phyloP scores from a whole-genome alignment of 306 rosid genomes.

The Mimosa pudica region DNA sequence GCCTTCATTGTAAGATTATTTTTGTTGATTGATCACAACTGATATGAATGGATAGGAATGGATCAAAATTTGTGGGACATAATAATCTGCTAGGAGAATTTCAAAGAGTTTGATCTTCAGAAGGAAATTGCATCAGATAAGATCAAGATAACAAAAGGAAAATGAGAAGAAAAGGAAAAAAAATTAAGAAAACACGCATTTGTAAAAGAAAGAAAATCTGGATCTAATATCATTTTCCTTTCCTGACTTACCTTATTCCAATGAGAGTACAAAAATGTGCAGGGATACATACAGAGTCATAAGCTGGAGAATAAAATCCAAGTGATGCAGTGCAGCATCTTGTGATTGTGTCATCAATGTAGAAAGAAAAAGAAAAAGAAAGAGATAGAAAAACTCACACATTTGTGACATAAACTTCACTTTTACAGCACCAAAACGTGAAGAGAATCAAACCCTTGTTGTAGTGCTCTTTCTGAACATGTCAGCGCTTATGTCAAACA shows the following conservation, averaged over 20 bases:
- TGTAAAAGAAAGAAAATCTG: not conserved
- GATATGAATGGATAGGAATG: conserved; percentile 28
- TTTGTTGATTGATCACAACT: not conserved
- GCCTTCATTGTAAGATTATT: not conserved
- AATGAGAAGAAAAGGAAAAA: not conserved
- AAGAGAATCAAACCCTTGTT: conserved; percentile 38
- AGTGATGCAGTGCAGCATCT: not conserved
- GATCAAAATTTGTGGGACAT: conserved; percentile 29
- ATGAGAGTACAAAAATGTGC: conserved; percentile 2
- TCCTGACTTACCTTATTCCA: conserved; percentile 1
- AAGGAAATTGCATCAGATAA: conserved; percentile 7
- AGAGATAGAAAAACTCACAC: not conserved
- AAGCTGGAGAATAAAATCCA: conserved; percentile 35
- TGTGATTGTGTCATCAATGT: conserved; percentile 14
- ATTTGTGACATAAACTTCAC: not conserved
- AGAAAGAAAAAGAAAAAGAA: not conserved
- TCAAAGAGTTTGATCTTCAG: conserved; percentile 19
- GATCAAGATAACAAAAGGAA: not conserved
- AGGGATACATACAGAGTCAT: conserved; percentile 11
- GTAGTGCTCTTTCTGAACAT: not conserved
- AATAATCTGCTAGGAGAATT: no score
- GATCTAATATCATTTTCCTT: not conserved
- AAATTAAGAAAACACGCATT: not conserved
- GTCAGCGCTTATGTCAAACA: conserved; percentile 27
- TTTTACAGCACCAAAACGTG: conserved; percentile 16